A percentile compares a stretch with the other conserved stretches of the same genome.
phyloP scores from a whole-genome alignment of 495 filamentous ascomycete species.

The Lophiotrema nucula region DNA sequence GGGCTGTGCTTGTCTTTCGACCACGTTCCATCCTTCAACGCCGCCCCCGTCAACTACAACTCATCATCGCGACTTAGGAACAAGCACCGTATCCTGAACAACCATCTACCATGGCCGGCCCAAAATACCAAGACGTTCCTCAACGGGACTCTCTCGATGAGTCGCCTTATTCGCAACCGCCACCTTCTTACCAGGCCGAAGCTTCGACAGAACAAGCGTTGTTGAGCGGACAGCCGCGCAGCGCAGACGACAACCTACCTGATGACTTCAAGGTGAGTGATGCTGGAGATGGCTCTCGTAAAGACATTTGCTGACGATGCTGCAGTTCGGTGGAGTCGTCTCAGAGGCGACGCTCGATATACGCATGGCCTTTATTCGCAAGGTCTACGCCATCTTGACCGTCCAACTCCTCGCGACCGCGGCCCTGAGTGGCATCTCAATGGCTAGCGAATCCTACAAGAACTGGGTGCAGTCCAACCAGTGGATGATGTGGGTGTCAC shows the following conservation, averaged over 20 bases:
- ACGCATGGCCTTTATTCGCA: slow-evolving; percentile 95
- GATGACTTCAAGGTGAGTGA: slow-evolving; percentile 87
- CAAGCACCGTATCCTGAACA: no score
- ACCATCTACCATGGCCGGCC: slow-evolving; percentile 39
- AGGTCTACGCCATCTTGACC: slow-evolving; percentile 83
- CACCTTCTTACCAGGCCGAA: slow-evolving; percentile 74
- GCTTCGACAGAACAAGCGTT: slow-evolving; percentile 50
- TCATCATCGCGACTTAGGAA: no score
- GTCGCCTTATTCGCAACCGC: slow-evolving; percentile 69
- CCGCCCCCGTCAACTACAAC: no score
- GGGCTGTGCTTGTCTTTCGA: no score
- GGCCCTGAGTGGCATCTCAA: slow-evolving; percentile 75
- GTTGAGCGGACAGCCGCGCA: slow-evolving; percentile 63
- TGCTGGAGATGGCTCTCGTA: neutral
- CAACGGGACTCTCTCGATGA: slow-evolving; percentile 46
- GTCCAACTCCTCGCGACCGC: slow-evolving; percentile 86
- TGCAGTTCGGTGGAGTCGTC: slow-evolving; percentile 77
- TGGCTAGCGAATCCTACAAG: slow-evolving; percentile 78
- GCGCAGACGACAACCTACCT: slow-evolving; percentile 85
- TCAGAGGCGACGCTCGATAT: slow-evolving; percentile 92
- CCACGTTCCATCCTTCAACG: no score
- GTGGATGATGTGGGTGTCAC: slow-evolving; percentile 80
- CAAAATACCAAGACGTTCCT: slow-evolving; percentile 45
- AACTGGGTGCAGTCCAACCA: slow-evolving; percentile 80
- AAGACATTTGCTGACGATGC: slow-evolving; percentile 36